Conservation (phyloP, 2,329 filamentous ascomycete genomes). For the Periconia sp. region DNA sequence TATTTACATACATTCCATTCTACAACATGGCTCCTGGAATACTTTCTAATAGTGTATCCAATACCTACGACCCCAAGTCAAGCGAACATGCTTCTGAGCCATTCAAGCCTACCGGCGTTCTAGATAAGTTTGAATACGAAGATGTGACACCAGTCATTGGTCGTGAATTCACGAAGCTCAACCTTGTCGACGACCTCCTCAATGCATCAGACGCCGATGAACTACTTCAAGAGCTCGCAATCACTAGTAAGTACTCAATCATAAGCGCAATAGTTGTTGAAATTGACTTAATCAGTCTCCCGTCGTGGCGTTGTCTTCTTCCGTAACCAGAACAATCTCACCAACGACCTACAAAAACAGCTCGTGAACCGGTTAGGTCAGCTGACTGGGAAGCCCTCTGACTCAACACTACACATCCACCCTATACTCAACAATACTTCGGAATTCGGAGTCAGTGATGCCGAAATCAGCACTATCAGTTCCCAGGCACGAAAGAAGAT, state of each 20-base stretch:
- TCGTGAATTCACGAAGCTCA: conserved; percentile 50
- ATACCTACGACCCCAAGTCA: neutral
- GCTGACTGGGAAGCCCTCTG: conserved; percentile 63
- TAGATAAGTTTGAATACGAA: conserved; percentile 54
- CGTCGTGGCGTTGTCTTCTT: conserved; percentile 75
- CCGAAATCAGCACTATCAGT: conserved; percentile 45
- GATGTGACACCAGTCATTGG: conserved; percentile 59
- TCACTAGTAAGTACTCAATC: conserved; percentile 59
- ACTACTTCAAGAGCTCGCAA: conserved; percentile 50
- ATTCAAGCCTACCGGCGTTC: conserved; percentile 47
- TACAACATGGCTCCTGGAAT: conserved; percentile 4
- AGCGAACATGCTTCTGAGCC: conserved; percentile 17
- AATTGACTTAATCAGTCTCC: too few relatives aligned
- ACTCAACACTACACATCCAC: conserved; percentile 67
- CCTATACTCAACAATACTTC: conserved; percentile 51
- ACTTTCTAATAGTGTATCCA: neutral
- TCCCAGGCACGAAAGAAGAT: conserved; percentile 38
- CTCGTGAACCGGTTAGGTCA: conserved; percentile 66
- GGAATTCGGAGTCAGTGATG: conserved; percentile 35
- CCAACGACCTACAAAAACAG: conserved; percentile 69
- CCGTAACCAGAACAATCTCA: conserved; percentile 66
- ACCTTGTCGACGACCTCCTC: conserved; percentile 42
- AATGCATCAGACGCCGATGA: conserved; percentile 42
- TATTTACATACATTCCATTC: neutral
- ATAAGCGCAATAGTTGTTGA: too few relatives aligned